Conservation (phyloP, 2,329 filamentous ascomycete genomes). For the Penicillium sp. region DNA sequence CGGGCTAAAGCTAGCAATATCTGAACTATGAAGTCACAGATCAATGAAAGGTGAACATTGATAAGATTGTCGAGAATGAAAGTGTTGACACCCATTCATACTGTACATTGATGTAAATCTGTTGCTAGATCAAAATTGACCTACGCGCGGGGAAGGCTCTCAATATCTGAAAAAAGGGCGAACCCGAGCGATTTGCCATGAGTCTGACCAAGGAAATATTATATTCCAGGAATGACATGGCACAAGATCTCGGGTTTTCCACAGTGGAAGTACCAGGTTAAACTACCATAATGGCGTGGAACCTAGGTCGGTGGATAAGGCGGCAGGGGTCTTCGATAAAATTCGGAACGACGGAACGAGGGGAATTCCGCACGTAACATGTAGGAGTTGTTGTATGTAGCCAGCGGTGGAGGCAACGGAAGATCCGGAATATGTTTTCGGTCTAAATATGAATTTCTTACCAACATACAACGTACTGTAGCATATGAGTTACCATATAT, state of each 20-base stretch:
- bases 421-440: not conserved
- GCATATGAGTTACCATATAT: too few species aligned
- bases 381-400: not conserved
- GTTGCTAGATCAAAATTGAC: too few species aligned
- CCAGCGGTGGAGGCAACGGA: not conserved
- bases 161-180: too few species aligned
- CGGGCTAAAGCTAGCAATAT: too few species aligned
- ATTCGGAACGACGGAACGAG: constrained; percentile 5
- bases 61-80: too few species aligned
- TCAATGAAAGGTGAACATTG: too few species aligned
- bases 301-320: constrained; percentile 1
- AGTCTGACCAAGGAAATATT: not conserved
- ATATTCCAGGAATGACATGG: not conserved
- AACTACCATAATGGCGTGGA: constrained; percentile 13
- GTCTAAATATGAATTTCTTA: not conserved
- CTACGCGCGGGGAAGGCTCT: too few species aligned
- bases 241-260: constrained; percentile 11
- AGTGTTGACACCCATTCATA: too few species aligned
- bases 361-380: not conserved
- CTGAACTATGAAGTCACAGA: too few species aligned
- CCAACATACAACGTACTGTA: too few species aligned
- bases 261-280: constrained; percentile 15
- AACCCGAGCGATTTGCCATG: not conserved
- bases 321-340: not conserved
- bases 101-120: too few species aligned